Evolutionary conservation across 2,329 filamentous ascomycete species (phyloP), one percentile per base, ranked within the genome.

Genomic region (Claviceps arundinis): DNA sequence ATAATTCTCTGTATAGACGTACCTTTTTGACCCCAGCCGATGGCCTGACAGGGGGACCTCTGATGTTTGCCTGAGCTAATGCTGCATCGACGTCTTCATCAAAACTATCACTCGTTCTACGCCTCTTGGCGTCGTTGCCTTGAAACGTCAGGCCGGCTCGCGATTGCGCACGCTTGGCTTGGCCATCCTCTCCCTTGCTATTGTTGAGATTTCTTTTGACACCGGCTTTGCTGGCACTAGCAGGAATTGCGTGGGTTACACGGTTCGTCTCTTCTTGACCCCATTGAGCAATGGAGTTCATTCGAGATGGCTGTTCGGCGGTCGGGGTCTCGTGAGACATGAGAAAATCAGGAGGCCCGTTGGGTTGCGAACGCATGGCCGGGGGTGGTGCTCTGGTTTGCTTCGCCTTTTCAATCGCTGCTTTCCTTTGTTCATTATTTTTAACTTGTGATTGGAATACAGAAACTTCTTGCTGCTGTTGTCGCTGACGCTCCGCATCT

Each of bases 1-100:
- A n/a, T 26, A 7, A n/a, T 50, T 22, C 13, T 47, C 42, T 47
- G 19, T 22, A 7, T 22, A 5, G 3, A 52, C 73, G 68, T 70
- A 87, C 83, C 78, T 89, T 90, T 66, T 80, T 81, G 60, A 76
- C 71, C 38, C 72, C 74, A 48, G 77, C 83, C 2, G 88, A 94
- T 55, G 89, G 88, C 54, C 90, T 82, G 58, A 94, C 88, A 5
- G 89, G 89, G 50, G 89, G 87, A 14, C 85, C 87, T 71, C 90
- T 93, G 60, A 90, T 75, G 53, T 71, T 74, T 26, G 68, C 70
- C 46, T 80, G 74, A 42, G 79, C 76, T 52, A 80, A 74, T 61
- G 30, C 30, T 34, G 74, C 74, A 47, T 80, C 76, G 44, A 75
- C 69, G 51, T 83, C 80, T 52, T 84, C 78, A 56, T 87, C 82